Percentiles rank a stretch among this genome's conserved stretches.
Conservation (phyloP, 495 filamentous ascomycete species). For the Schizothecium vesticola region DNA sequence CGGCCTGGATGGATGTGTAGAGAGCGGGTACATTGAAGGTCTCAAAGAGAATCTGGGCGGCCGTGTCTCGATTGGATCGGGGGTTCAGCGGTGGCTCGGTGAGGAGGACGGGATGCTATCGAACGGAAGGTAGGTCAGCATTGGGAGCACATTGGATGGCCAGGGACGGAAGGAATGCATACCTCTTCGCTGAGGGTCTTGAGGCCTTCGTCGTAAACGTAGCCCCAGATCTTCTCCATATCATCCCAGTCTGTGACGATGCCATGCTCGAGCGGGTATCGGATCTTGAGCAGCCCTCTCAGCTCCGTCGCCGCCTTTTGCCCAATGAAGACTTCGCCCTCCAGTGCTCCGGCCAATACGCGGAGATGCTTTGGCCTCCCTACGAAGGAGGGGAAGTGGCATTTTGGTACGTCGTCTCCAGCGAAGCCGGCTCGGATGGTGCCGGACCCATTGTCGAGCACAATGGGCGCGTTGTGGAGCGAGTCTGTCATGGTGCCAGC, state of each 20-base stretch:
- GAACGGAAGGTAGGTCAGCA: slow-evolving; percentile 3
- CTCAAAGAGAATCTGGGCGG: slow-evolving; percentile 97
- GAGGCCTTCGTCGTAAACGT: slow-evolving; percentile 58
- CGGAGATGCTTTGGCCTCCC: slow-evolving; percentile 95
- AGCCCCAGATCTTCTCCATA: slow-evolving; percentile 98
- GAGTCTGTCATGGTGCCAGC: slow-evolving; percentile 63
- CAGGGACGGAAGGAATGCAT: slow-evolving; percentile 19
- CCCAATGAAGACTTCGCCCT: slow-evolving; percentile 97
- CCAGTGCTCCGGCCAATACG: slow-evolving; percentile 88
- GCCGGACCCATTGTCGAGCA: slow-evolving; percentile 97
- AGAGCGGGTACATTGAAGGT: slow-evolving; percentile 97
- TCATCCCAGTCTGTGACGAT: slow-evolving; percentile 99
- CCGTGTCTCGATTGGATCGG: slow-evolving; percentile 89
- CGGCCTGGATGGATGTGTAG: slow-evolving; percentile 95
- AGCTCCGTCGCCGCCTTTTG: slow-evolving; percentile 83
- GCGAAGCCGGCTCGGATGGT: slow-evolving; percentile 97
- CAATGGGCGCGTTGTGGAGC: slow-evolving; percentile 93
- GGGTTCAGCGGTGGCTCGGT: slow-evolving; percentile 97
- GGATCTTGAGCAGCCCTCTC: slow-evolving; percentile 88
- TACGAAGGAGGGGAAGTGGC: slow-evolving; percentile 96
- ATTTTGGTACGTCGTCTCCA: slow-evolving; percentile 91
- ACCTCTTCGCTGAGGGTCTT: slow-evolving; percentile 97
- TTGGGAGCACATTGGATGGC: background rate
- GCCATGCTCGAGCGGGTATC: slow-evolving; percentile 93
- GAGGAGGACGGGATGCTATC: slow-evolving; percentile 86